phyloP scores from a whole-genome alignment of 192 early-diverging fungal species.

The Coemansia sp. region DNA sequence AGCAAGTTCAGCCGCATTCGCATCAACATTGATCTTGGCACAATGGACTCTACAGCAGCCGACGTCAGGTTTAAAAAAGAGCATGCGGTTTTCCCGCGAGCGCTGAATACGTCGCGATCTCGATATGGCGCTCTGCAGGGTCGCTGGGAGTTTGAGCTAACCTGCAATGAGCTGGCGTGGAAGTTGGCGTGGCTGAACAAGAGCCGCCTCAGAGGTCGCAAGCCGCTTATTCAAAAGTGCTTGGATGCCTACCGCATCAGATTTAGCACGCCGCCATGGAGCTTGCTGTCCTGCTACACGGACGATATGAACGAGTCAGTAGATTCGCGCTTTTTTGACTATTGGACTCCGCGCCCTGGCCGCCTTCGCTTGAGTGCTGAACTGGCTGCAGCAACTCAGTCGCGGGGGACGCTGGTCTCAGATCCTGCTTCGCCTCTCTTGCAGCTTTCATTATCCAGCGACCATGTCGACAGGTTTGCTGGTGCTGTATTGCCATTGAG shows the following conservation, averaged over 20 bases:
- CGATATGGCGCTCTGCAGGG: slow-evolving; percentile 35
- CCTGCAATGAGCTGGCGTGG: slow-evolving; percentile 85
- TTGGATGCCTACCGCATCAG: slow-evolving; percentile 45
- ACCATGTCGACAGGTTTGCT: background rate
- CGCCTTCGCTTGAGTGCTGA: background rate
- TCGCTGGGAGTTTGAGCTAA: slow-evolving; percentile 78
- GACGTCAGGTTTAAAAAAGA: slow-evolving; percentile 27
- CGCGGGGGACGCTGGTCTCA: background rate
- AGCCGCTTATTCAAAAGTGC: slow-evolving; percentile 48
- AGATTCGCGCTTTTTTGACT: slow-evolving; percentile 29
- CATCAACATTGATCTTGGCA: slow-evolving; percentile 34
- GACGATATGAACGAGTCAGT: slow-evolving; percentile 24
- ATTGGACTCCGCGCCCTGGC: slow-evolving; percentile 36
- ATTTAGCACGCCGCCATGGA: slow-evolving; percentile 46
- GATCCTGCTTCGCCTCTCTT: background rate
- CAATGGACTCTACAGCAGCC: slow-evolving; percentile 10
- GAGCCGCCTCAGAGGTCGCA: slow-evolving; percentile 28
- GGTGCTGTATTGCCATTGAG: background rate
- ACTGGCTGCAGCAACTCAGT: background rate
- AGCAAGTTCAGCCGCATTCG: slow-evolving; percentile 36
- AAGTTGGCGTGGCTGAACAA: slow-evolving; percentile 75
- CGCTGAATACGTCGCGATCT: slow-evolving; percentile 24
- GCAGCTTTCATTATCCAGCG: background rate
- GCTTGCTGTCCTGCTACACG: slow-evolving; percentile 19
- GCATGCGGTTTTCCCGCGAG: slow-evolving; percentile 51